Evolutionary conservation across 305 asterid species (phyloP).

Genomic region (Fraxinus floribunda): DNA sequence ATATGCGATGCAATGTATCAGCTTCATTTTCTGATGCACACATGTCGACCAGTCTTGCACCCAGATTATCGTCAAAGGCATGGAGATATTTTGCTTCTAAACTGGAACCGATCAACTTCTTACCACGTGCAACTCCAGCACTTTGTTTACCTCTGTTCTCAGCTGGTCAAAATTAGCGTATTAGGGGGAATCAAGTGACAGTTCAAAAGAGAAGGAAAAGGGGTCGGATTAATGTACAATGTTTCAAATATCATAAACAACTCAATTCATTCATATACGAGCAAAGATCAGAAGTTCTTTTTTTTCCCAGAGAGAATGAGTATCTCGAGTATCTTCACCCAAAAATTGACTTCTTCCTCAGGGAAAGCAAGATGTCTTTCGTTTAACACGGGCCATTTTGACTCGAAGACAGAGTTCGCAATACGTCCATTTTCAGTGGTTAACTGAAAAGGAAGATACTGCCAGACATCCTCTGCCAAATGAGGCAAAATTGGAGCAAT

Average conservation of each 20-base stretch:
- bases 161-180: slow-evolving; percentile 49
- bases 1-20: slow-evolving; percentile 79
- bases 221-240: too few species aligned
- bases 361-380: too few species aligned
- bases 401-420: too few species aligned
- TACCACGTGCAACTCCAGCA: slow-evolving; percentile 80
- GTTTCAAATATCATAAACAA: not conserved
- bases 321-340: slow-evolving; percentile 94
- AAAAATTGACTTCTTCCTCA: slow-evolving; percentile 56
- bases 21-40: slow-evolving; percentile 63
- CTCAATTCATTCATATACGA: not conserved
- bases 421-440: too few species aligned
- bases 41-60: slow-evolving; percentile 48
- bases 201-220: not conserved
- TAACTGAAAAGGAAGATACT: too few species aligned
- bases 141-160: slow-evolving; percentile 94
- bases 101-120: slow-evolving; percentile 85
- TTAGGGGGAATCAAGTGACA: not conserved
- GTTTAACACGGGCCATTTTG: too few species aligned
- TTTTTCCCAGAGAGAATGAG: not conserved
- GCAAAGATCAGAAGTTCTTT: not conserved
- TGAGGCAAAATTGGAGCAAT: too few species aligned
- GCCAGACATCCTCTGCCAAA: too few species aligned
- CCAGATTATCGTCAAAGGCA: slow-evolving; percentile 50
- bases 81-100: slow-evolving; percentile 87